Base-by-base conservation (phyloP, 1,284 basidiomycete genomes). In the Omphalotus olearius region DNA sequence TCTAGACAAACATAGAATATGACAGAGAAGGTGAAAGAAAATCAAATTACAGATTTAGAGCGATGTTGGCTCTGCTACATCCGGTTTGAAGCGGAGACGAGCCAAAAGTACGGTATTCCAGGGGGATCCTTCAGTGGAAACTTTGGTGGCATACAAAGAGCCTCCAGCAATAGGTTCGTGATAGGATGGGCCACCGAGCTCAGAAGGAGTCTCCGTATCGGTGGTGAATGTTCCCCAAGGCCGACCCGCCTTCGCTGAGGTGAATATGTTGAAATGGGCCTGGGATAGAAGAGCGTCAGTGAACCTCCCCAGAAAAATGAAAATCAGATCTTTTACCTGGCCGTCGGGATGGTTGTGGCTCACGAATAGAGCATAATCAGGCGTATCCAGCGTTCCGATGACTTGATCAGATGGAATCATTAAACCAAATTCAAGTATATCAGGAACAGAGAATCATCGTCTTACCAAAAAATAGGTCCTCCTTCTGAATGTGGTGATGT, bases 401-500 rank as follows among this genome's bases (percentile, higher is more conserved):
- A 91, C 87, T 89, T 13, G 23, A 56, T 20, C 18, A 45, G 54
- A 26, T 25, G 16, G 42, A 49, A 48, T 4, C 35, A 51, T 40
- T 47, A 38, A 40, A 49, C 13, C 18, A 45, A 28, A 38, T 9
- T 43, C 13, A 41, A n/a, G 49, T 38, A 25, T 47, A 14, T 39
- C 13, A 14, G 18, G 35, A 35, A 13, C 18, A 45, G 20, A 26
- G 30, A 40, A 28, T n/a, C 20, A 36, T 6, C 30, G 13, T 68
- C 80, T 56, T 59, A 85, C 88, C 79, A 0, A 91, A 66, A 54
- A 79, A 79, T 35, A 91, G 61, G 58, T 91, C 88, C 61, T 91
- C 86, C 58, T 75, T 82, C 52, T 74, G 75, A 44, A 89, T 76
- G 6, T 69, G 70, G 63, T 86, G 80, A 35, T 70, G 65, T 1